Base-by-base conservation (phyloP, 768 basidiomycete genomes). In the Mycena polygramma region DNA sequence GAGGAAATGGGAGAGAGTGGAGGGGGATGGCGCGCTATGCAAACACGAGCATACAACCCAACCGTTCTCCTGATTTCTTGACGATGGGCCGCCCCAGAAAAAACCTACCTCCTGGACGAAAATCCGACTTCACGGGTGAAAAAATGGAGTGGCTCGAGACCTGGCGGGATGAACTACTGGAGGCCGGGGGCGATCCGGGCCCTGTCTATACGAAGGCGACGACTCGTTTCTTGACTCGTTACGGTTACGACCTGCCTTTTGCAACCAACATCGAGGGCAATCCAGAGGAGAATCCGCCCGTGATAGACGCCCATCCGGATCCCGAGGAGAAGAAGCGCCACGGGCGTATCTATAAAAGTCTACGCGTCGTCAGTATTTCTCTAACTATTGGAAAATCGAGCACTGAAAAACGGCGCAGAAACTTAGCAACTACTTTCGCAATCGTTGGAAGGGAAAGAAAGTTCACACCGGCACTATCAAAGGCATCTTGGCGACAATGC, bases 401-500 rank as follows among this genome's bases (percentile, higher is more conserved):
- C n/a, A n/a, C n/a, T n/a, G n/a, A n/a, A n/a, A n/a, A n/a, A n/a
- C n/a, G 5, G 1, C 2, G 8, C 26, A 72, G 71, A 72, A 72
- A 68, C 17, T 72, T 11, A 11, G 43, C 0, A 58, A 59, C 20
- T 68, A 54, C 54, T 72, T 43, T 58, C 59, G 66, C 13, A 68
- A 58, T 2, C 66, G 57, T 2, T 72, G 53, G 26, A 57, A 36
- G 2, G 19, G 49, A 20, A 57, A 63, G 35, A 53, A 58, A n/a
- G 41, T 52, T 15, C 51, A 68, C n/a, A n/a, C 13, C 13, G 62
- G 26, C 2, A 20, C 57, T 1, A 37, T 59, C 48, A 63, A 68
- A 17, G 7, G 11, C 0, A 58, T 72, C 11, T 24, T 72, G 35
- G 7, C n/a, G 0, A 17, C 52, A 8, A 63, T 72, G 67, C 53